These are phyloP conservation scores for Solanum medicagineum DNA, from an alignment of 257 asterid species.

Conservation along the genomic window DNA sequence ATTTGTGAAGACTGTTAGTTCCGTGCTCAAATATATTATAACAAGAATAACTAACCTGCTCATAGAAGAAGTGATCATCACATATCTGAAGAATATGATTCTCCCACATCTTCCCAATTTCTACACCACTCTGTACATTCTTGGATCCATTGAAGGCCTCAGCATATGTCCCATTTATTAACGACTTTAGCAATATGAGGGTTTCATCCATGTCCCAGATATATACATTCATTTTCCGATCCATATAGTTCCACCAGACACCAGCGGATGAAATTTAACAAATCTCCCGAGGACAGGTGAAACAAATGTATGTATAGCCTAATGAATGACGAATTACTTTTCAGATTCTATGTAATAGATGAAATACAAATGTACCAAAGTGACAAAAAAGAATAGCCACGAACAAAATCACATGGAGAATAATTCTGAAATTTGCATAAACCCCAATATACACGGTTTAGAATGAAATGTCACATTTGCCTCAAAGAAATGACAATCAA, in stretches of 20 bases:
- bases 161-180: slow-evolving; percentile 63
- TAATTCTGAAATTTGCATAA: background rate
- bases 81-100: slow-evolving; percentile 69
- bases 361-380: background rate
- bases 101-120: slow-evolving; percentile 81
- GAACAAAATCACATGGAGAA: background rate
- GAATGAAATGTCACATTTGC: background rate
- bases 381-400: background rate
- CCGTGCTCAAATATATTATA: background rate
- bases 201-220: slow-evolving; percentile 99
- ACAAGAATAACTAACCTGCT: slow-evolving; percentile 37
- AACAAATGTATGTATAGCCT: background rate
- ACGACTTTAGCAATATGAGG: slow-evolving; percentile 75
- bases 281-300: background rate
- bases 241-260: slow-evolving; percentile 13
- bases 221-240: slow-evolving; percentile 57
- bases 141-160: slow-evolving; percentile 53
- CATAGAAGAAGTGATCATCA: slow-evolving; percentile 77
- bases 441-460: background rate
- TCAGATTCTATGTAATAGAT: background rate
- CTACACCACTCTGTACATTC: slow-evolving; percentile 48
- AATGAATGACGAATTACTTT: background rate
- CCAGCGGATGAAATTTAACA: background rate
- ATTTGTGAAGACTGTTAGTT: background rate
- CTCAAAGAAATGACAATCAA: background rate